Base-by-base conservation (phyloP, 1,284 basidiomycete species). In the Cystobasidiaceae sp. region DNA sequence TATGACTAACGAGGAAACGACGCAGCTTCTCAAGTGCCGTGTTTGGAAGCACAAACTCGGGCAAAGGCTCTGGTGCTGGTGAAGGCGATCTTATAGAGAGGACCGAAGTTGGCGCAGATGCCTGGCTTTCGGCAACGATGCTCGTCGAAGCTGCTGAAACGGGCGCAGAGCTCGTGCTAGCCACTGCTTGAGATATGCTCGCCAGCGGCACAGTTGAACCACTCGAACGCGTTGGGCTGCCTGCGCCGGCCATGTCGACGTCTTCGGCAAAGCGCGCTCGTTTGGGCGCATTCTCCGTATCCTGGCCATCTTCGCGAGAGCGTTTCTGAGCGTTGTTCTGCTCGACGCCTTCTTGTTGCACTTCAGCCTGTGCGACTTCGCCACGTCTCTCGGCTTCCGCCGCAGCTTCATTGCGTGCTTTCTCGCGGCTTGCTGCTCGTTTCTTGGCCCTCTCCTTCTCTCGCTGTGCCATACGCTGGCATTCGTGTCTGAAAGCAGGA, bases 381-480 rank as follows among this genome's bases (percentile, higher is more conserved):
- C 21, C 39, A 30, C 49, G 11, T 33, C 37, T 25, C n/a, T 21
- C 56, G n/a, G 30, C 55, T 44, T 52, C 39, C 4, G 43, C 39
- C 30, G 48, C 46, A 43, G 44, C 39, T 23, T 37, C 32, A n/a
- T 50, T 30, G 25, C 63, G 30, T 4, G 33, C 19, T 32, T 48
- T 44, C 32, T 37, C 19, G 33, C 63, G 32, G 21, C 32, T 80
- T 72, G 82, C 83, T 71, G 80, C 81, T 63, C 80, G 78, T 67
- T 85, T 85, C 21, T 83, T 82, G 72, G 85, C 78, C 67, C 90
- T 79, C 75, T 86, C 84, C 67, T 83, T 78, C 78, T 93, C 88
- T 33, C 94, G 81, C 50, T 79, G 82, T 8, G 89, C 88, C 88
- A 94, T 94, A 62, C 88, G 82, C 75, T 89, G 87, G 75, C 93